Evolutionary conservation across 345 rosid genomes (phyloP).

Genomic region (Theobroma cacao): DNA sequence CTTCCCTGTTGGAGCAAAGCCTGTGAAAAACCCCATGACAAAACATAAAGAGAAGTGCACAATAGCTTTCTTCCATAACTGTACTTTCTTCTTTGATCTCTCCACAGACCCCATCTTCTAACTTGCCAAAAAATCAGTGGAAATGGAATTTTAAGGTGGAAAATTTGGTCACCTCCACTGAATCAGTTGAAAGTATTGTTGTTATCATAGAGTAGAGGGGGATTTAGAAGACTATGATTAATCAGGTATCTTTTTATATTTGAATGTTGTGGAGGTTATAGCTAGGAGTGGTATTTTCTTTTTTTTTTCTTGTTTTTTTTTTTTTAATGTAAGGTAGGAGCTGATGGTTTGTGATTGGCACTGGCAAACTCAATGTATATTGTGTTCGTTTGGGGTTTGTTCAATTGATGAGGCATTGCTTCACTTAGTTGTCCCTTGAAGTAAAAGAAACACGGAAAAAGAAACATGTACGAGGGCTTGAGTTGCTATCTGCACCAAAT

Average conservation of each 20-base stretch:
- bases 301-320: background rate
- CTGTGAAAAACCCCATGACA: conserved; percentile 84
- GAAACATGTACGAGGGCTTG: background rate
- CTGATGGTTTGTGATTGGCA: conserved; percentile 23
- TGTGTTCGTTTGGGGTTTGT: background rate
- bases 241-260: conserved; percentile 7
- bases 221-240: conserved; percentile 7
- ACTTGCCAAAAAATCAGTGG: background rate
- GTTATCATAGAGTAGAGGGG: background rate
- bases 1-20: conserved; percentile 80
- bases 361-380: conserved; percentile 21
- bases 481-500: conserved; percentile 44
- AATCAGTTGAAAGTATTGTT: background rate
- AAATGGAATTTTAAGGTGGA: background rate
- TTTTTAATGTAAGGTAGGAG: conserved; percentile 12
- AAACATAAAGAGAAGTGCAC: conserved; percentile 80
- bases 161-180: background rate
- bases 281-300: background rate
- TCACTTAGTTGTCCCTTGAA: conserved; percentile 38
- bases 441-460: conserved; percentile 29
- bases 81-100: conserved; percentile 80
- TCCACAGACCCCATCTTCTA: conserved; percentile 50
- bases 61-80: conserved; percentile 78
- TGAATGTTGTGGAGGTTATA: background rate
- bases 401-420: conserved; percentile 21